These are phyloP conservation scores for Xylaria acuta DNA, from an alignment of 495 filamentous ascomycete genomes.

Conservation along the genomic window DNA sequence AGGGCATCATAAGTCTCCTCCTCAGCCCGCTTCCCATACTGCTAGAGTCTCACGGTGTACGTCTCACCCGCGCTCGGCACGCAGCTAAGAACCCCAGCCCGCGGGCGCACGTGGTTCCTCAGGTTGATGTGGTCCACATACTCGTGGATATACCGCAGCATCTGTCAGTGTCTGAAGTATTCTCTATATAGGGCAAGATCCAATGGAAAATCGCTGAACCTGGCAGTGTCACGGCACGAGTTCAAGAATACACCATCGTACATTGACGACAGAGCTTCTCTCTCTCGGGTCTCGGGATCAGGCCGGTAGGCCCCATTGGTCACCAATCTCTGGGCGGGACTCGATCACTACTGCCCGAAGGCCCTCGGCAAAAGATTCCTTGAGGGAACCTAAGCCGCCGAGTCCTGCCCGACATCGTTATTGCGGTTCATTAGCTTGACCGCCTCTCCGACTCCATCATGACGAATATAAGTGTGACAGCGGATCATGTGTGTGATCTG, in stretches of 20 bases:
- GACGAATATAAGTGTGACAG: conserved; percentile 25
- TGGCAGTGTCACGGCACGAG: conserved; percentile 37
- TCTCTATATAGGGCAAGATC: conserved; percentile 39
- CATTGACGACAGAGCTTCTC: conserved; percentile 33
- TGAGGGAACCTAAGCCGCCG: conserved; percentile 37
- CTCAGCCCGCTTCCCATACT: conserved; percentile 19
- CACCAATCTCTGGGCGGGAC: conserved; percentile 36
- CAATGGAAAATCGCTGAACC: conserved; percentile 46
- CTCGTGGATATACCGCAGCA: conserved; percentile 38
- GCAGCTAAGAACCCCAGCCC: conserved; percentile 34
- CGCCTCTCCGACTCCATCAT: conserved; percentile 20
- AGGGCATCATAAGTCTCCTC: conserved; percentile 38
- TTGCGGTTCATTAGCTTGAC: conserved; percentile 13
- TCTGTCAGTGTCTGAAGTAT: conserved; percentile 32
- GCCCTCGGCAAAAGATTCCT: conserved; percentile 41
- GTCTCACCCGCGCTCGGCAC: conserved; percentile 19
- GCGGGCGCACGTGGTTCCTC: conserved; percentile 33
- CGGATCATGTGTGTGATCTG: conserved; percentile 28
- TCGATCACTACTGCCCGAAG: conserved; percentile 40
- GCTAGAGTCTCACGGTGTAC: conserved; percentile 21
- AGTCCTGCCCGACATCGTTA: conserved; percentile 27
- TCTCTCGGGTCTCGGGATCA: conserved; percentile 22
- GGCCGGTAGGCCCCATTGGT: conserved; percentile 35
- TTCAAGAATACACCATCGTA: conserved; percentile 39
- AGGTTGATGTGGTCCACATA: conserved; percentile 41